Evolutionary conservation across 352 stramenopile genomes (phyloP), one percentile per base, ranked within the genome.

Genomic region (Phytophthora litchii): DNA sequence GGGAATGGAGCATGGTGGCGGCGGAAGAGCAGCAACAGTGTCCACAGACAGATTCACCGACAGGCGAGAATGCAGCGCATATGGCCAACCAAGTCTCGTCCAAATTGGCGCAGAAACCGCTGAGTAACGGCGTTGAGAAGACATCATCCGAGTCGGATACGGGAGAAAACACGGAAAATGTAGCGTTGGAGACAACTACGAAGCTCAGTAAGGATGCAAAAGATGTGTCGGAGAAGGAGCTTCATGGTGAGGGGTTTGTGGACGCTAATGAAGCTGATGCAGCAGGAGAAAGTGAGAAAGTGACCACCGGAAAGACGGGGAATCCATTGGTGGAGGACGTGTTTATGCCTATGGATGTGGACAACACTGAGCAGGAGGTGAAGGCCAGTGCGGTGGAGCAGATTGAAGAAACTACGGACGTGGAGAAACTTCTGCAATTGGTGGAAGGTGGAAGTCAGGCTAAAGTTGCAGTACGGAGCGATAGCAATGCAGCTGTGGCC

Each of bases 1-100:
- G 37, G 52, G 47, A 20, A 65, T 69, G 64, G 50, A 71, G 32
- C 4, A 76, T 70, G 57, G 63, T 48, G 20, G 44, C 46, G 32
- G 38, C 31, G 40, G 63, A 59, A 42, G 37, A 72, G 31, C 42
- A 61, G 6, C 31, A 72, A 3, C 35, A 65, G n/a, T 52, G 34
- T 0, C 19, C 42, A 10, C 31, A 70, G 12, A 32, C 11, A 2
- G 17, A 13, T 3, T 46, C 19, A 29, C n/a, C 4, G 17, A 23
- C 43, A 0, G 29, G n/a, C 2, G 62, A 72, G 37, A 69, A 72
- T 17, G 48, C 19, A 3, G 47, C 42, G 31, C 40, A 63, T 27
- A 4, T 23, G n/a, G 27, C 35, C 19, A 65, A 66, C 31, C 43
- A 68, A 46, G 25, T 60, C 13, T 31, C 42, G 41, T 54, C 47